Evolutionary conservation across 1,139 yeast species (phyloP).

Genomic region (Meyerozyma guilliermondii): DNA sequence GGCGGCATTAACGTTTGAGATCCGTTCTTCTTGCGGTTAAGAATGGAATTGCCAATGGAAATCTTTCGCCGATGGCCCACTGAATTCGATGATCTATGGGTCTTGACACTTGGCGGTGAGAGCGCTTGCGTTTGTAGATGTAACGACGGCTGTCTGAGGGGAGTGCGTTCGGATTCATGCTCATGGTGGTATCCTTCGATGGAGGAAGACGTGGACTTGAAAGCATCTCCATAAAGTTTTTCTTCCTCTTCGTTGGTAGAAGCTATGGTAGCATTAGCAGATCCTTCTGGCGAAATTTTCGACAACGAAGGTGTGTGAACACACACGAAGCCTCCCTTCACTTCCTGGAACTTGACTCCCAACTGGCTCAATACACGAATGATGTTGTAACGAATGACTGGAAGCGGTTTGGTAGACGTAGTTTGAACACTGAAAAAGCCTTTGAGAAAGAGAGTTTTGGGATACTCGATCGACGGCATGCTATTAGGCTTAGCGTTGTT

Average conservation of each 20-base stretch:
- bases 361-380: constrained; percentile 71
- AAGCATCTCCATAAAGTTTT: constrained; percentile 40
- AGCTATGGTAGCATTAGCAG: constrained; percentile 19
- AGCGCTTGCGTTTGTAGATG: constrained; percentile 25
- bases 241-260: constrained; percentile 29
- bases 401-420: constrained; percentile 88
- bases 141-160: constrained; percentile 38
- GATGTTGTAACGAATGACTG: constrained; percentile 81
- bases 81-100: constrained; percentile 28
- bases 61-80: constrained; percentile 54
- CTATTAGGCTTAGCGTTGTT: constrained; percentile 67
- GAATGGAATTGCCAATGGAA: constrained; percentile 53
- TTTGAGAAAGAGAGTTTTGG: constrained; percentile 84
- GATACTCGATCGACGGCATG: constrained; percentile 93
- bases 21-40: constrained; percentile 44
- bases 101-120: constrained; percentile 19
- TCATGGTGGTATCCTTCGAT: constrained; percentile 15
- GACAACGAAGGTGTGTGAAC: constrained; percentile 55
- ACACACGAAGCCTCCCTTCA: constrained; percentile 92
- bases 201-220: constrained; percentile 33
- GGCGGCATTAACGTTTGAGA: constrained; percentile 44
- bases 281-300: constrained; percentile 5
- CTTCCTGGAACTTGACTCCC: constrained; percentile 83
- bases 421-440: constrained; percentile 96
- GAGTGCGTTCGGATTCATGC: constrained; percentile 13